These are phyloP conservation scores for Davidsoniella virescens DNA, from an alignment of 2,329 filamentous ascomycete genomes.

Conservation along the genomic window DNA sequence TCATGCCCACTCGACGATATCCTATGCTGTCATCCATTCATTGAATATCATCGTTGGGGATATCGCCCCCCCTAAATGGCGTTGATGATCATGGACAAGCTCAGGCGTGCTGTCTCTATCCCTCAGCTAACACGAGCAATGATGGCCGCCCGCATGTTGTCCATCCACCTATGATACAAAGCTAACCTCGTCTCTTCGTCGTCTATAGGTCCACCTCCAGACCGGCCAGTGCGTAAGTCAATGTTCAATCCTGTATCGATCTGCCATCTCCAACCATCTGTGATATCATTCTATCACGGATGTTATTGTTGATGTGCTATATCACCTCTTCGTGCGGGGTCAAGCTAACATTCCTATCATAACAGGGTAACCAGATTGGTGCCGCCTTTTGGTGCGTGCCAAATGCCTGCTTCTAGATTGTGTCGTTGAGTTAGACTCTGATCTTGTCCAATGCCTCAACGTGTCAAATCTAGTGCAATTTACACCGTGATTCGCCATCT, in stretches of 20 bases:
- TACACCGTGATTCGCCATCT: background rate
- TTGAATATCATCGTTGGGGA: no score
- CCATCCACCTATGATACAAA: constrained; percentile 6
- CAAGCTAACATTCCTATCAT: constrained; percentile 23
- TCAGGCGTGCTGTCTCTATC: no score
- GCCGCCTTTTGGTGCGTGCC: constrained; percentile 85
- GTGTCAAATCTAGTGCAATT: no score
- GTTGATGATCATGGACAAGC: no score
- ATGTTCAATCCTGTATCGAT: constrained; percentile 1
- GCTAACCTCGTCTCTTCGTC: constrained; percentile 16
- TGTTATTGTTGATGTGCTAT: constrained; percentile 11
- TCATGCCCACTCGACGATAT: background rate
- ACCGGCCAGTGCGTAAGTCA: constrained; percentile 91
- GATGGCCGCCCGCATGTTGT: background rate
- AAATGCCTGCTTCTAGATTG: background rate
- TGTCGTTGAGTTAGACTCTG: background rate
- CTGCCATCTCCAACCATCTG: background rate
- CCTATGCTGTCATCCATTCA: background rate
- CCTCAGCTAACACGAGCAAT: background rate
- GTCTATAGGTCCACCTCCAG: constrained; percentile 92
- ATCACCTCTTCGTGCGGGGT: background rate
- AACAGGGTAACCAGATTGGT: constrained; percentile 99
- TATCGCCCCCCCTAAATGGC: no score
- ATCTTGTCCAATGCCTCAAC: background rate
- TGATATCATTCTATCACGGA: background rate